Evolutionary conservation across 345 rosid species (phyloP).

Genomic region (Mangifera indica): DNA sequence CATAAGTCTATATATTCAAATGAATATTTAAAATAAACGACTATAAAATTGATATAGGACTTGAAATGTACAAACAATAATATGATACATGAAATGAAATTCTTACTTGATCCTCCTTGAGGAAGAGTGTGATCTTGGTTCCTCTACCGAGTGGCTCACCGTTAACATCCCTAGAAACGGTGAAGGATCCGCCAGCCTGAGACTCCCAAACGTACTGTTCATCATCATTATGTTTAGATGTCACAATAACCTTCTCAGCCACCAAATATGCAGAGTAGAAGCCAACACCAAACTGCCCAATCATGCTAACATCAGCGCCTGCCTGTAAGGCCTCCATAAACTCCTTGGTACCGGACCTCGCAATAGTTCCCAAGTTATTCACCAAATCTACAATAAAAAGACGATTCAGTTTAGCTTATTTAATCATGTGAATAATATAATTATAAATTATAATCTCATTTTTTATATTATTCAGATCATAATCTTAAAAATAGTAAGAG

Average conservation of each 20-base stretch:
- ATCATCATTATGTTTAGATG: constrained; percentile 53
- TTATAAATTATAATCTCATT: no score
- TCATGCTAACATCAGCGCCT: constrained; percentile 61
- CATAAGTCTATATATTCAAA: no score
- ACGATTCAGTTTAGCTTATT: no score
- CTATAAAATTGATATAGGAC: background rate
- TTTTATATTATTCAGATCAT: no score
- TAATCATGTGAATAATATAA: no score
- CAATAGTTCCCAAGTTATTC: constrained; percentile 59
- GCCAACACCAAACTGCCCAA: constrained; percentile 61
- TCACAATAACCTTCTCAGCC: constrained; percentile 52
- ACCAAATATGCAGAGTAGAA: constrained; percentile 55
- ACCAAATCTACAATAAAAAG: constrained; percentile 36
- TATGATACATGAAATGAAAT: no score
- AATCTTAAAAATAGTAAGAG: no score
- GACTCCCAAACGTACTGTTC: constrained; percentile 61
- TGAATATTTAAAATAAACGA: background rate
- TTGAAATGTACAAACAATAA: background rate
- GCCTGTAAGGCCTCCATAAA: constrained; percentile 63
- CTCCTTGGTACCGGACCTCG: constrained; percentile 59
- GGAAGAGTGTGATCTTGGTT: constrained; percentile 48
- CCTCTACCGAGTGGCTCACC: constrained; percentile 60
- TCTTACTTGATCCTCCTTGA: constrained; percentile 53
- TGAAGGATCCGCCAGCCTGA: constrained; percentile 56
- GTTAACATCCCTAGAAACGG: constrained; percentile 39